phyloP scores from a whole-genome alignment of 192 early-diverging fungal genomes.

The Umbelopsis vinacea region DNA sequence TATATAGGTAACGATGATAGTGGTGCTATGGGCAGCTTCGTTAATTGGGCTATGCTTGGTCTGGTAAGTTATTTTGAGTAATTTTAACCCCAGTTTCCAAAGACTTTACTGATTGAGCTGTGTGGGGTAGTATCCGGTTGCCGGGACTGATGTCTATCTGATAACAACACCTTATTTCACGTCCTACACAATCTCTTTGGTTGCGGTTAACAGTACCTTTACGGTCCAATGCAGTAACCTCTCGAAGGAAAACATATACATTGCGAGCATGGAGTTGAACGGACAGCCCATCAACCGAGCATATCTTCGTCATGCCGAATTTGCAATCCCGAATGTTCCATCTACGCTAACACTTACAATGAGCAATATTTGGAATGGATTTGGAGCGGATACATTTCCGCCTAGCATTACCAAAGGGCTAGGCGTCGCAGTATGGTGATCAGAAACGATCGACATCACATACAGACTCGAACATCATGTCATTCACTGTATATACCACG shows the following conservation, averaged over 20 bases:
- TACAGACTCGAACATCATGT: too few relatives aligned
- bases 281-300: slow-evolving; percentile 1
- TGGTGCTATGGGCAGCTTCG: slow-evolving; percentile 37
- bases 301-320: slow-evolving; percentile 23
- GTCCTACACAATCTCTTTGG: slow-evolving; percentile 7
- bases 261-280: slow-evolving; percentile 10
- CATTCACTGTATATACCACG: too few relatives aligned
- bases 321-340: neutral
- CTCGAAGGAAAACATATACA: neutral
- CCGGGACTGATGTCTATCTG: slow-evolving; percentile 38
- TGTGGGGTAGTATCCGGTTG: slow-evolving; percentile 30
- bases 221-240: slow-evolving; percentile 7
- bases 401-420: neutral
- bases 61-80: neutral
- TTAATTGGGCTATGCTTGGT: slow-evolving; percentile 31
- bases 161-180: slow-evolving; percentile 26
- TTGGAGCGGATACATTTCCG: neutral
- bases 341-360: neutral
- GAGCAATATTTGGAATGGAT: slow-evolving; percentile 8
- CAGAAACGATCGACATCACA: neutral
- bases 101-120: neutral
- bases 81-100: neutral
- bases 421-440: neutral
- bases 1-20: slow-evolving; percentile 33
- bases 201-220: slow-evolving; percentile 6